Evolutionary conservation across 768 basidiomycete species (phyloP), one percentile per base, ranked within the genome.

Genomic region (Trametes elegans): DNA sequence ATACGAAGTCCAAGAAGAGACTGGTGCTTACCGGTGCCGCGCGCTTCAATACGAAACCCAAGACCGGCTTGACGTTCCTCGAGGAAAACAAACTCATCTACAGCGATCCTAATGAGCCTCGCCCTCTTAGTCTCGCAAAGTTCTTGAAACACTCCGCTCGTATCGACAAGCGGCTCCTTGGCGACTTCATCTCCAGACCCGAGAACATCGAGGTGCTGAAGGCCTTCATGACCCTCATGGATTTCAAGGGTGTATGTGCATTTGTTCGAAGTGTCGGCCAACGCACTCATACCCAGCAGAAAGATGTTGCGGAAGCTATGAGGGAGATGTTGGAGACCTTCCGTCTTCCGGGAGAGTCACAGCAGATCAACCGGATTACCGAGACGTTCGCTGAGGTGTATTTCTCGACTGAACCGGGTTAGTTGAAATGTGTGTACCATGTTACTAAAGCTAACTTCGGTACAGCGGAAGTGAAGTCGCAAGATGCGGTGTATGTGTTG

Each of bases 231-330:
- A 79, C 79, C 9, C 72, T 94, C 31, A 95, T 97, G 65, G 90
- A 97, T 69, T 98, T 98, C 71, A 82, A 85, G 65, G 79, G 87
- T 59, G 96, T 95, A 62, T 65, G 84, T 74, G 4, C 50, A 42
- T 24, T 49, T 32, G 42, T 4, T n/a, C 41, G 40, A 40, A 34
- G 2, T 38, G 7, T 4, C 6, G n/a, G 19, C 27, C 31, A 10
- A 19, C 7, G 24, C 1, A 19, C 34, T 7, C 7, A 21, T 5
- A 5, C 23, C 26, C n/a, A n/a, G 10, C 62, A 98, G 94, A 96
- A 96, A 88, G 83, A 87, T 14, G 81, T 97, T 57, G 94, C 93
- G 14, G 97, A 99, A 57, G 96, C 94, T 1, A 87, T 99, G 88
- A 84, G 97, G 21, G 94, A 98, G 66, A 73, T 98, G 53, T 77